A percentile compares a stretch with the other conserved stretches of the same genome.
Conservation (phyloP, 2,329 filamentous ascomycete genomes). For the Fusarium falciforme region DNA sequence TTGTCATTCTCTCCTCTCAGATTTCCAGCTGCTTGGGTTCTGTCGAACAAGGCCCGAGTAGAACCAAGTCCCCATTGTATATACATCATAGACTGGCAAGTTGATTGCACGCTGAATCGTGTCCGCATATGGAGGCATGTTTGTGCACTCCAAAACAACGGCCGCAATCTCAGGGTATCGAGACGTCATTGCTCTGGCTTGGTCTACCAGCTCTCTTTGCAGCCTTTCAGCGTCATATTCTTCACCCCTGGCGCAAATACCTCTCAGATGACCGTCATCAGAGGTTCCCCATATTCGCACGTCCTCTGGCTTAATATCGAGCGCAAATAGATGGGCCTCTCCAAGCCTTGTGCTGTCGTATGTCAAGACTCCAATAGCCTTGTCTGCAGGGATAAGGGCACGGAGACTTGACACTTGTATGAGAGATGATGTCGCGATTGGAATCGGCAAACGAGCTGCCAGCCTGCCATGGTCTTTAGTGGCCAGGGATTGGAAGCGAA, state of each 20-base stretch:
- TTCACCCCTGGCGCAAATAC: constrained; percentile 27
- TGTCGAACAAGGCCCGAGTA: constrained; percentile 45
- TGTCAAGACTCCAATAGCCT: constrained; percentile 47
- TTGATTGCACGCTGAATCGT: constrained; percentile 45
- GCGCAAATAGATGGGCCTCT: constrained; percentile 28
- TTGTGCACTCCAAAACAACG: constrained; percentile 49
- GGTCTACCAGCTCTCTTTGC: constrained; percentile 35
- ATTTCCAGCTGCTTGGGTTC: constrained; percentile 12
- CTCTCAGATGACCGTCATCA: constrained; percentile 34
- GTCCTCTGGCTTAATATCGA: constrained; percentile 36
- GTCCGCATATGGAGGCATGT: constrained; percentile 51
- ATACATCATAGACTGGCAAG: constrained; percentile 51
- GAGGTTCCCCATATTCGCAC: constrained; percentile 40
- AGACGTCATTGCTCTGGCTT: constrained; percentile 22
- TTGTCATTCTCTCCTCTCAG: background rate
- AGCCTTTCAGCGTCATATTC: constrained; percentile 33
- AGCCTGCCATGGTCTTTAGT: constrained; percentile 31
- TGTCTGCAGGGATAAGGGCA: constrained; percentile 38
- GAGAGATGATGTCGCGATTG: constrained; percentile 51
- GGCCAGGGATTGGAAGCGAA: background rate
- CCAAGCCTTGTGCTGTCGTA: constrained; percentile 44
- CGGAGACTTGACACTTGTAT: constrained; percentile 49
- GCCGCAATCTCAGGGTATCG: constrained; percentile 34
- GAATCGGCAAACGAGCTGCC: constrained; percentile 48
- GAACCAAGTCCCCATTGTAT: constrained; percentile 50